Percentiles rank a stretch among this genome's conserved stretches.
These are phyloP conservation scores for Macrocystidia cucumis DNA, from an alignment of 1,284 basidiomycete genomes.

Conservation along the genomic window DNA sequence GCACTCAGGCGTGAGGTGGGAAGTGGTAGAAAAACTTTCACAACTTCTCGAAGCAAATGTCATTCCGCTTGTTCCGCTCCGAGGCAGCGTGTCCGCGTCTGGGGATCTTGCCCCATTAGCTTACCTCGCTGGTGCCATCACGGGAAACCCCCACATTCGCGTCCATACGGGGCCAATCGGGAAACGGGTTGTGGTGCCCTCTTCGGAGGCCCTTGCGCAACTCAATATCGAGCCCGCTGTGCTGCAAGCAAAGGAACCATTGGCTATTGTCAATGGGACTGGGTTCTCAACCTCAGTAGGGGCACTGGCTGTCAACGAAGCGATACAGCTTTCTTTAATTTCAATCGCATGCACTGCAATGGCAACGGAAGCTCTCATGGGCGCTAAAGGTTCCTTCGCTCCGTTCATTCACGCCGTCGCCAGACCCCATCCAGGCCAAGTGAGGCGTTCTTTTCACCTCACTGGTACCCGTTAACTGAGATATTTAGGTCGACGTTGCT, in stretches of 20 bases:
- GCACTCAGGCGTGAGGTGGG: constrained; percentile 75
- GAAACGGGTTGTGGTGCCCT: constrained; percentile 49
- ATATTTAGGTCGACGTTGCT: constrained; percentile 67
- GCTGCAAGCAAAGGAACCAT: constrained; percentile 75
- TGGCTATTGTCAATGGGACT: constrained; percentile 78
- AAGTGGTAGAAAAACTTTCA: constrained; percentile 74
- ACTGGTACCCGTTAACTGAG: constrained; percentile 5
- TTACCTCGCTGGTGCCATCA: constrained; percentile 76
- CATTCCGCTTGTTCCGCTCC: constrained; percentile 74
- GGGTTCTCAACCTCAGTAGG: constrained; percentile 70
- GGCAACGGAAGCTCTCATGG: constrained; percentile 76
- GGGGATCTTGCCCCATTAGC: constrained; percentile 78
- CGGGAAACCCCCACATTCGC: too few species aligned
- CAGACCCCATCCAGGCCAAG: constrained; percentile 84
- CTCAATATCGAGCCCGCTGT: constrained; percentile 62
- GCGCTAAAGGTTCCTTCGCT: constrained; percentile 67
- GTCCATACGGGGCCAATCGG: too few species aligned
- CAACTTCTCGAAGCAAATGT: constrained; percentile 66
- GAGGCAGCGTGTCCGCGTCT: constrained; percentile 79
- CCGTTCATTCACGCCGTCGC: constrained; percentile 76
- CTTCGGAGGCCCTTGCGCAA: constrained; percentile 57
- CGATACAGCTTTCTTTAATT: constrained; percentile 65
- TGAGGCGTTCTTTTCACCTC: constrained; percentile 13
- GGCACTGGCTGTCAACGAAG: constrained; percentile 62
- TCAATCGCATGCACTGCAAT: constrained; percentile 77